phyloP scores from a whole-genome alignment of 176 grass and related monocot species.

The Secale cereale region DNA sequence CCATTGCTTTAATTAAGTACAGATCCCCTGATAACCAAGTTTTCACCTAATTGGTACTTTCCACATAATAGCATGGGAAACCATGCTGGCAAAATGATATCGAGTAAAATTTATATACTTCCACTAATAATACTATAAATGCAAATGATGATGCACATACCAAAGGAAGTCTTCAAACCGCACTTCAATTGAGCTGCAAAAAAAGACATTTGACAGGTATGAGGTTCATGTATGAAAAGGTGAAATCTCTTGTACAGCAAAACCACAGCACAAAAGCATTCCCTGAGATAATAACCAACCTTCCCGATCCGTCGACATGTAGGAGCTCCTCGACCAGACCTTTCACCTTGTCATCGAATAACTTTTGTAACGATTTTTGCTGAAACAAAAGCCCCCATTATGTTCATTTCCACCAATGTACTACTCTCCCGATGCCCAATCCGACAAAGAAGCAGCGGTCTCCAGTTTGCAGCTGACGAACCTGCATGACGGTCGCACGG shows the following conservation, averaged over 20 bases:
- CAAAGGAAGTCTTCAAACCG: constrained; percentile 91
- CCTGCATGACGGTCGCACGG: constrained; percentile 67
- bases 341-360: constrained; percentile 72
- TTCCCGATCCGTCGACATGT: constrained; percentile 36
- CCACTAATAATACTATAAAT: background rate
- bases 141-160: constrained; percentile 42
- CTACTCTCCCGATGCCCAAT: background rate
- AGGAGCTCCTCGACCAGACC: constrained; percentile 70
- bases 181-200: constrained; percentile 69
- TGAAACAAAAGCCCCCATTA: constrained; percentile 27
- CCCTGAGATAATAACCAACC: constrained; percentile 27
- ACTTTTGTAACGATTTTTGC: constrained; percentile 54
- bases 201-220: background rate
- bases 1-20: background rate
- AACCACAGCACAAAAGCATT: background rate
- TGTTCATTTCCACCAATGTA: background rate
- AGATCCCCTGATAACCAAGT: background rate
- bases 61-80: background rate
- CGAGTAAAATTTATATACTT: background rate
- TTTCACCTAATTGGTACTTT: background rate
- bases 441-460: background rate
- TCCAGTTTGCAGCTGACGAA: background rate
- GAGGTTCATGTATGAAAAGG: background rate
- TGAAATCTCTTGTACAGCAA: background rate
- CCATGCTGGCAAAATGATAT: background rate